These are phyloP conservation scores for Wickerhamomyces canadensis DNA, from an alignment of 805 yeast genomes.

Conservation along the genomic window DNA sequence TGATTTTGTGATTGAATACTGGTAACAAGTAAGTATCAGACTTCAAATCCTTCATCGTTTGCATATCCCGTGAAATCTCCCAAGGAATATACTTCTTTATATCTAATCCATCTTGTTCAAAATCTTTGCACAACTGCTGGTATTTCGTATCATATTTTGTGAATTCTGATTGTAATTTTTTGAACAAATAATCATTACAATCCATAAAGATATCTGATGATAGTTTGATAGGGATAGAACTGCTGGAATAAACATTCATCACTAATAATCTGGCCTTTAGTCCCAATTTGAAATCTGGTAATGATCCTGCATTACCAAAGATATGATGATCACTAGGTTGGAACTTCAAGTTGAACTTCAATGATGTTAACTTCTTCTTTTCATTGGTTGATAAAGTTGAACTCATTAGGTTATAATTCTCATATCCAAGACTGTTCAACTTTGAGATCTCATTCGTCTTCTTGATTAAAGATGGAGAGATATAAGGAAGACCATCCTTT, in stretches of 20 bases:
- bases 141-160: conserved; percentile 6
- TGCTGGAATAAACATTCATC: conserved; percentile 29
- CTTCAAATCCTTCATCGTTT: conserved; percentile 16
- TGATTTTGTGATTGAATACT: conserved; percentile 6
- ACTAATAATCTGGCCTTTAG: conserved; percentile 27
- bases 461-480: conserved; percentile 31
- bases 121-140: conserved; percentile 14
- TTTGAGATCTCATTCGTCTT: conserved; percentile 30
- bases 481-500: conserved; percentile 31
- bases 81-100: conserved; percentile 9
- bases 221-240: conserved; percentile 37
- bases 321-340: conserved; percentile 26
- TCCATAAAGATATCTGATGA: conserved; percentile 27
- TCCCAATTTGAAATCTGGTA: too few species aligned
- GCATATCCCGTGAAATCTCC: conserved; percentile 13
- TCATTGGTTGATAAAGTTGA: conserved; percentile 25
- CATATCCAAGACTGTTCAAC: conserved; percentile 29
- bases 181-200: conserved; percentile 15
- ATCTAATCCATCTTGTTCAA: conserved; percentile 5
- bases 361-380: conserved; percentile 19
- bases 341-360: conserved; percentile 26
- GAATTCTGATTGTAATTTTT: conserved; percentile 22
- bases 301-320: too few species aligned
- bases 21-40: conserved; percentile 6
- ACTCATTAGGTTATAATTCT: conserved; percentile 27